Evolutionary conservation across 1,284 basidiomycete genomes (phyloP).

Genomic region (Malassezia equina): DNA sequence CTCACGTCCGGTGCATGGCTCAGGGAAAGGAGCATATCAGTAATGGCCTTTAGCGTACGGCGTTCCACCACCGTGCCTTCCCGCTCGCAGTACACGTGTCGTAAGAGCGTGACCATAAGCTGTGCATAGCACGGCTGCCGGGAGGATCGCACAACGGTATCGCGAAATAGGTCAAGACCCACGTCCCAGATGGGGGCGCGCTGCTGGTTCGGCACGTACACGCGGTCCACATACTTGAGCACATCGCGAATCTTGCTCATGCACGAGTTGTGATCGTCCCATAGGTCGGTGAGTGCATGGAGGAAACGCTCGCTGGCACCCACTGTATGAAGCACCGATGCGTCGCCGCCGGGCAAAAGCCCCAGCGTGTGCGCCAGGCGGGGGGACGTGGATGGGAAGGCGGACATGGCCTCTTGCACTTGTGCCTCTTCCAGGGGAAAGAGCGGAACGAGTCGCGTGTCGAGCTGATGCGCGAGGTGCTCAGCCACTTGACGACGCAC

Average conservation of each 20-base stretch:
- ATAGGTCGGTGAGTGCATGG: conserved; percentile 71
- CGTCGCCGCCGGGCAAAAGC: conserved; percentile 26
- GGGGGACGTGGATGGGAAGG: not conserved
- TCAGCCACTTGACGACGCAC: conserved; percentile 67
- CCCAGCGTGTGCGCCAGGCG: not conserved
- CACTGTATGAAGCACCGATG: conserved; percentile 33
- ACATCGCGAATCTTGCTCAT: conserved; percentile 84
- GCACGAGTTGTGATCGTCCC: conserved; percentile 86
- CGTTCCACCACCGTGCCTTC: conserved; percentile 84
- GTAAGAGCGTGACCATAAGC: conserved; percentile 68
- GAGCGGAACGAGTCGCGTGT: conserved; percentile 65
- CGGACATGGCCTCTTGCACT: conserved; percentile 20
- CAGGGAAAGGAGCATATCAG: conserved; percentile 72
- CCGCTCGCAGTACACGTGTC: conserved; percentile 79
- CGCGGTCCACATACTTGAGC: conserved; percentile 71
- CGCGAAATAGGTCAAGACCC: conserved; percentile 73
- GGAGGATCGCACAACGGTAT: conserved; percentile 60
- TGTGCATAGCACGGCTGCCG: conserved; percentile 67
- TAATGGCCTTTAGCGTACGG: conserved; percentile 73
- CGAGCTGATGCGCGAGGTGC: conserved; percentile 72
- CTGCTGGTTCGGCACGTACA: conserved; percentile 35
- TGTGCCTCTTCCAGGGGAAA: conserved; percentile 59
- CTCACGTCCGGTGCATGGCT: conserved; percentile 51
- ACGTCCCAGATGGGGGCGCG: conserved; percentile 62
- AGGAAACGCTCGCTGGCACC: conserved; percentile 72